A percentile compares a stretch with the other conserved stretches of the same genome.
Conservation (phyloP, 208 protist genomes). For the Leishmania major region DNA sequence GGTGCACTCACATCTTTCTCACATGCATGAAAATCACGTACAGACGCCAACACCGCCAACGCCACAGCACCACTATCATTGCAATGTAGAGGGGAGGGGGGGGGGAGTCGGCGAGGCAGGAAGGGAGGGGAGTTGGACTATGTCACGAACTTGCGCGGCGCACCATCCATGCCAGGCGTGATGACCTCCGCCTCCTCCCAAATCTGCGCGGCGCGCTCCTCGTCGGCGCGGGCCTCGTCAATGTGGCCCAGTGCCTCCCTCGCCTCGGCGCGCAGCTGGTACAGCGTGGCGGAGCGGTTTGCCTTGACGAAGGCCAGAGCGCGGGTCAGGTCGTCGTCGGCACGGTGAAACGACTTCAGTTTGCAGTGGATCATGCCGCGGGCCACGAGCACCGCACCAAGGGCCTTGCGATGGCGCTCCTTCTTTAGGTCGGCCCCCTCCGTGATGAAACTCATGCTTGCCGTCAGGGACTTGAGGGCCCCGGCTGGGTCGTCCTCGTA, state of each 20-base stretch:
- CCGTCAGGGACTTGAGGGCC: constrained; percentile 87
- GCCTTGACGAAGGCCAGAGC: constrained; percentile 81
- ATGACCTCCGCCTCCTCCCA: constrained; percentile 90
- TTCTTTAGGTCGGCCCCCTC: constrained; percentile 71
- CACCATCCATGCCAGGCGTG: constrained; percentile 68
- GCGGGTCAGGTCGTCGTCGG: constrained; percentile 84
- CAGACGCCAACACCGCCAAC: neutral
- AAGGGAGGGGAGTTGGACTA: constrained; percentile 21
- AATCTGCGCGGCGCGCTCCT: constrained; percentile 83
- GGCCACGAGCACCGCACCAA: constrained; percentile 79
- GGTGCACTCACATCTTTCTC: neutral
- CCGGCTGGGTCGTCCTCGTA: constrained; percentile 87
- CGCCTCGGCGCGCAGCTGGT: constrained; percentile 87
- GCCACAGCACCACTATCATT: neutral
- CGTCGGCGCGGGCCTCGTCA: constrained; percentile 82
- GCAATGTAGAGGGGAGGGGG: neutral
- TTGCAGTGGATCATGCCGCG: constrained; percentile 88
- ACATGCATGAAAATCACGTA: neutral
- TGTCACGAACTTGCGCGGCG: constrained; percentile 82
- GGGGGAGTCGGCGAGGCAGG: neutral
- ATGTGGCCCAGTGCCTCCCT: constrained; percentile 81
- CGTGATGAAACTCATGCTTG: constrained; percentile 68
- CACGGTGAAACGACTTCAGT: constrained; percentile 77
- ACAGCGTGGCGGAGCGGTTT: constrained; percentile 75
- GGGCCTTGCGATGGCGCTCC: constrained; percentile 78